phyloP scores from a whole-genome alignment of 225 moss, liverwort and hornwort species.

The Neckera pumila region DNA sequence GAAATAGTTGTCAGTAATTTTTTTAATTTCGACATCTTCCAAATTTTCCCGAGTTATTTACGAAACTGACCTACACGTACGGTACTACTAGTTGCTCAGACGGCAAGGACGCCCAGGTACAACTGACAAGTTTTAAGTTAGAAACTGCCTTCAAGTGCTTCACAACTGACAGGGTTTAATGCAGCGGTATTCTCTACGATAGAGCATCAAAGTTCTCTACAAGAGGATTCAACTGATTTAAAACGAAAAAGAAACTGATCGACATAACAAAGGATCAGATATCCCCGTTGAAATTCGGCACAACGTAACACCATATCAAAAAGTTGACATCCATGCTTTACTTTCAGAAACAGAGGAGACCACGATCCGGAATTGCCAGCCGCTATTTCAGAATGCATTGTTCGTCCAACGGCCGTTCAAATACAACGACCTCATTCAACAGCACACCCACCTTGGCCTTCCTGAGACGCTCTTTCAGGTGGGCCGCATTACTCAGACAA shows the following conservation, averaged over 20 bases:
- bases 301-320: no score
- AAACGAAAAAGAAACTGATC: background rate
- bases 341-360: background rate
- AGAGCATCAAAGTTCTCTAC: background rate
- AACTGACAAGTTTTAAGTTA: background rate
- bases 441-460: conserved; percentile 39
- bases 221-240: background rate
- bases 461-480: background rate
- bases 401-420: background rate
- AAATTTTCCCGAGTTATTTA: no score
- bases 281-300: background rate
- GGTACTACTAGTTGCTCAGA: background rate
- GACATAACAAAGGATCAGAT: background rate
- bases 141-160: background rate
- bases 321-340: background rate
- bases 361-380: conserved; percentile 1
- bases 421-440: conserved; percentile 11
- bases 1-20: no score
- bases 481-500: conserved; percentile 20
- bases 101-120: background rate
- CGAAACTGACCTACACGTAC: no score
- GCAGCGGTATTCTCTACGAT: background rate
- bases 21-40: no score
- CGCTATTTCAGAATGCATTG: background rate
- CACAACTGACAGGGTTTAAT: background rate